Conservation (phyloP, 768 basidiomycete genomes). For the Asterophora parasitica region DNA sequence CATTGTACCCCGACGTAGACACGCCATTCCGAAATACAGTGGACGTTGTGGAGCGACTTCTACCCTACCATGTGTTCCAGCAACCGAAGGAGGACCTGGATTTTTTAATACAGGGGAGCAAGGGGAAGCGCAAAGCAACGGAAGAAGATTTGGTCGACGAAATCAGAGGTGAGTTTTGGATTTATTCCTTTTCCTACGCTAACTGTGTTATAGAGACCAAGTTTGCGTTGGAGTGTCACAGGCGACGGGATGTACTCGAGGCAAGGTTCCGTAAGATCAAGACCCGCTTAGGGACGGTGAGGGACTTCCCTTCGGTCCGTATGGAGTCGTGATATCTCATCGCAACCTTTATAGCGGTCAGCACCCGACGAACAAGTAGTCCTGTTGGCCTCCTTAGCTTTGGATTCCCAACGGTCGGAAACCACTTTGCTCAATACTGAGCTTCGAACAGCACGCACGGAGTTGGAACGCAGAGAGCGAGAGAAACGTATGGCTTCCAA, state of each 20-base stretch:
- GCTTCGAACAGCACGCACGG: slow-evolving; percentile 55
- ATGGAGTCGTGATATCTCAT: not conserved
- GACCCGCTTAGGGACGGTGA: slow-evolving; percentile 53
- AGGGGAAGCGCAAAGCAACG: slow-evolving; percentile 62
- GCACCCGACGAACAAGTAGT: slow-evolving; percentile 62
- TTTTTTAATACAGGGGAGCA: slow-evolving; percentile 28
- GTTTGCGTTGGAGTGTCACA: slow-evolving; percentile 64
- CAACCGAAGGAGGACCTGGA: slow-evolving; percentile 66
- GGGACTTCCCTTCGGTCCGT: slow-evolving; percentile 14
- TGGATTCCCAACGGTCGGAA: slow-evolving; percentile 66
- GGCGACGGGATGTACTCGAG: slow-evolving; percentile 49
- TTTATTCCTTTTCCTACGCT: not conserved
- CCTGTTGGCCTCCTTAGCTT: slow-evolving; percentile 53
- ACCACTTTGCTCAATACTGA: slow-evolving; percentile 52
- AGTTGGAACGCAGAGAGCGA: slow-evolving; percentile 63
- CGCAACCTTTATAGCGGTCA: slow-evolving; percentile 40
- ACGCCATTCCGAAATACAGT: slow-evolving; percentile 57
- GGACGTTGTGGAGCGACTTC: slow-evolving; percentile 65
- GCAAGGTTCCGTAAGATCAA: slow-evolving; percentile 53
- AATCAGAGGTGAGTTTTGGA: slow-evolving; percentile 40
- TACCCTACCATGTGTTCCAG: slow-evolving; percentile 79
- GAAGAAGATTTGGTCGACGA: slow-evolving; percentile 40
- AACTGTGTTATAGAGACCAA: slow-evolving; percentile 49
- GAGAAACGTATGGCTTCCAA: slow-evolving; percentile 54
- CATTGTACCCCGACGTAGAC: slow-evolving; percentile 62